Percentiles rank a stretch among this genome's conserved stretches.
These are phyloP conservation scores for Pseudocercospora cruenta DNA, from an alignment of 2,329 filamentous ascomycete genomes.

Conservation along the genomic window DNA sequence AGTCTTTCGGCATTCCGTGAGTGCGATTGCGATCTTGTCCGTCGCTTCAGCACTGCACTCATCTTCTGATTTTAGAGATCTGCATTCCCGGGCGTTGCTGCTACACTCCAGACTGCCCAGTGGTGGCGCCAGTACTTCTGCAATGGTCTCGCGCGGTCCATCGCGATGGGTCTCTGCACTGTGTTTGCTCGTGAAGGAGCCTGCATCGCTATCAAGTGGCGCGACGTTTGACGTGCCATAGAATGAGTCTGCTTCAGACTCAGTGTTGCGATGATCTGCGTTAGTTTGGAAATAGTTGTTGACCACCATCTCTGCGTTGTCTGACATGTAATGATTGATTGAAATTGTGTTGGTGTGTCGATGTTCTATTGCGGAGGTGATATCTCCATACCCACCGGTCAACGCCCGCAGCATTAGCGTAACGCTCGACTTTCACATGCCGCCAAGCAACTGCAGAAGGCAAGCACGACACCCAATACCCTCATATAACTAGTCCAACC, in stretches of 20 bases:
- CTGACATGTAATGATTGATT: neutral
- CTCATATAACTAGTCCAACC: neutral
- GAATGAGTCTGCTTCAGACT: neutral
- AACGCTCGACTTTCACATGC: constrained; percentile 4
- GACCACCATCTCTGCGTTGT: neutral
- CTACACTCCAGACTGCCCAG: neutral
- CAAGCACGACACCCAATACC: neutral
- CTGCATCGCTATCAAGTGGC: neutral
- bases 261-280: neutral
- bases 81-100: neutral
- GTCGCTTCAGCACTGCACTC: neutral
- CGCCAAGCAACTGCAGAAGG: neutral
- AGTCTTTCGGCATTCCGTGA: neutral
- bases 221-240: neutral
- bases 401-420: neutral
- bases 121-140: neutral
- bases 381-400: neutral
- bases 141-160: neutral
- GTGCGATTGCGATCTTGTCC: neutral
- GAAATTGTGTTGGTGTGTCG: neutral
- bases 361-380: too few species aligned
- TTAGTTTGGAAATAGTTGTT: neutral
- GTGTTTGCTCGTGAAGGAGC: neutral
- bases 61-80: neutral
- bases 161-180: neutral